These are phyloP conservation scores for Eragrostis curvula DNA, from an alignment of 176 grass and related monocot species.

Conservation along the genomic window DNA sequence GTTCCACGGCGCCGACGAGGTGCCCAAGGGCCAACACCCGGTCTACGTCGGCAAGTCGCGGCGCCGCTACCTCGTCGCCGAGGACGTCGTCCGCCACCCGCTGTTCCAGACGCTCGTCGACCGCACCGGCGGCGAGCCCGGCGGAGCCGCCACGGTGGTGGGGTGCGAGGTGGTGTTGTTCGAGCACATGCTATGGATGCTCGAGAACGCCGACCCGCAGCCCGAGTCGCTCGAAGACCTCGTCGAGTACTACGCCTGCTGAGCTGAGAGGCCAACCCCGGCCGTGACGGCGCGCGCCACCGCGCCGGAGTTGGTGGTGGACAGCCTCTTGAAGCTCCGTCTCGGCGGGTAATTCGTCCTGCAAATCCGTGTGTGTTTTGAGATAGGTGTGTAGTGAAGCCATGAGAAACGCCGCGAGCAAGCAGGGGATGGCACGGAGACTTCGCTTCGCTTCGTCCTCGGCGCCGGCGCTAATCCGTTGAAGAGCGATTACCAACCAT, in stretches of 20 bases:
- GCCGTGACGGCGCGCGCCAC: slow-evolving; percentile 7
- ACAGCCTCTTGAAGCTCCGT: too few species aligned
- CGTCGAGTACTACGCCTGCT: slow-evolving; percentile 80
- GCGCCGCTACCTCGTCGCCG: slow-evolving; percentile 69
- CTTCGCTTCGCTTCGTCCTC: not conserved
- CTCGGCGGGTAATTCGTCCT: not conserved
- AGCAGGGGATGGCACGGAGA: too few species aligned
- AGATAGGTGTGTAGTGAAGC: not conserved
- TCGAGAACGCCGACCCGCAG: slow-evolving; percentile 72
- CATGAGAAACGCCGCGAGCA: not conserved
- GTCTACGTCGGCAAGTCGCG: slow-evolving; percentile 78
- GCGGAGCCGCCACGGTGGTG: slow-evolving; percentile 34
- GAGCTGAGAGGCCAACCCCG: not conserved
- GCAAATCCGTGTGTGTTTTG: not conserved
- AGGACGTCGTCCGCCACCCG: slow-evolving; percentile 59
- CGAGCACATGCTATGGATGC: slow-evolving; percentile 87
- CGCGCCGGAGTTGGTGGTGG: slow-evolving; percentile 18
- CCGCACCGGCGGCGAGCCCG: slow-evolving; percentile 27
- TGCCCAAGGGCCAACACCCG: slow-evolving; percentile 61
- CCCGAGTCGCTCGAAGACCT: slow-evolving; percentile 80
- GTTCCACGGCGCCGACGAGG: slow-evolving; percentile 66
- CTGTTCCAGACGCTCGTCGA: slow-evolving; percentile 73
- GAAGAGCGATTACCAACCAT: not conserved
- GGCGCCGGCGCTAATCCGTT: slow-evolving; percentile 16
- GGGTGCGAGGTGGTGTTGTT: slow-evolving; percentile 87